Evolutionary conservation across 352 stramenopile species (phyloP), one percentile per base, ranked within the genome.

Genomic region (Phytophthora pluvialis): DNA sequence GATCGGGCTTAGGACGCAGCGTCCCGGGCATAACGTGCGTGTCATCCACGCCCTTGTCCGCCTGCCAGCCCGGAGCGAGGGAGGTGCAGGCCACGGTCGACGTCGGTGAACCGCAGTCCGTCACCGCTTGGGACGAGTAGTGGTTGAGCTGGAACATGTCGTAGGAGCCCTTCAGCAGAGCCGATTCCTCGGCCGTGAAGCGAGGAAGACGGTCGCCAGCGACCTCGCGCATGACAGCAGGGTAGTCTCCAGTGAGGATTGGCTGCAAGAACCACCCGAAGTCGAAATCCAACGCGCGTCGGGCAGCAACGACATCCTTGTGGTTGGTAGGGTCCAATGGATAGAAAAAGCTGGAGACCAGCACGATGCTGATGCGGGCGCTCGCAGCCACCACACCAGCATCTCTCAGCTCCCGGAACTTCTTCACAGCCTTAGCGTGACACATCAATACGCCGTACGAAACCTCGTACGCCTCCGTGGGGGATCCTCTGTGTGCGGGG

Each of bases 101-200:
- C 13, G 58, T 63, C 15, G 66, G 45, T 1, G 69, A 78, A 31
- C 67, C 42, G 92, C 75, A 86, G 64, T 89, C 70, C 0, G 80
- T 86, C 31, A 87, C 82, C 1, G 74, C 52, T 54, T 80, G 77
- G 48, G 94, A 90, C 32, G 71, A 81, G 75, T 99, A 99, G 72
- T 98, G 92, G 74, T 99, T 99, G 7, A 99, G 68, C 42, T 97
- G 97, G 55, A 99, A 93, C 64, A 98, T 95, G 59, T 99, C 97
- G 63, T 86, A 87, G 12, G 87, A 97, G 13, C 80, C 84, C 33
- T 77, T 77, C 6, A 99, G 63, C 13, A 90, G 45, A 29, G 74
- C 72, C 18, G 83, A 70, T 64, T 98, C 78, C 21, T 89, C 72
- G 3, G 64, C 28, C 3, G 94, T 97, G 64, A 99, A 98, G 38